phyloP scores from a whole-genome alignment of 805 yeast species.

The Yamadazyma laniorum region DNA sequence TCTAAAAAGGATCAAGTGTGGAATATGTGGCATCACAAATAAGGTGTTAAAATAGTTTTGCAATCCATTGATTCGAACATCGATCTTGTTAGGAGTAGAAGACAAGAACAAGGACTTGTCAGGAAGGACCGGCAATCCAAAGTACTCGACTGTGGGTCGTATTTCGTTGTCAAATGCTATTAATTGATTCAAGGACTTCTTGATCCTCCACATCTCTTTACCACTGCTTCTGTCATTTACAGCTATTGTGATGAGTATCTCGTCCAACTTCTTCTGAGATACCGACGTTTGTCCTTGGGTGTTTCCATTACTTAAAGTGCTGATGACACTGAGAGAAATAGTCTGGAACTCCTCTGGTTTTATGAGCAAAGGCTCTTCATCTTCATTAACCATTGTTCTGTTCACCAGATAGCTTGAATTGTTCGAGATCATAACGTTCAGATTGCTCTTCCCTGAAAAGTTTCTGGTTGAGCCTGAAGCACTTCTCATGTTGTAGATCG shows the following conservation, averaged over 20 bases:
- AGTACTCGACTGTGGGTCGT: constrained; percentile 48
- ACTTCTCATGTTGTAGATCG: constrained; percentile 6
- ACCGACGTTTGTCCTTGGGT: constrained; percentile 21
- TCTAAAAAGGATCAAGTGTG: constrained; percentile 48
- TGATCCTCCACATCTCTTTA: constrained; percentile 73
- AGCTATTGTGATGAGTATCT: constrained; percentile 59
- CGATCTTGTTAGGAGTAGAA: constrained; percentile 64
- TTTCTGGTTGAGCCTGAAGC: constrained; percentile 5
- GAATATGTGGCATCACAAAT: constrained; percentile 56
- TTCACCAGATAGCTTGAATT: constrained; percentile 8
- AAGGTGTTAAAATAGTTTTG: constrained; percentile 60
- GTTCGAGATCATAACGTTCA: not conserved
- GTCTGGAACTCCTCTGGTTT: constrained; percentile 59
- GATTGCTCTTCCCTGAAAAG: not conserved
- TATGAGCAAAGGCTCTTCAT: constrained; percentile 50
- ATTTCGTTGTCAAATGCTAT: constrained; percentile 58
- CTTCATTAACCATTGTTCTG: constrained; percentile 18
- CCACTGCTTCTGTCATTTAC: constrained; percentile 59
- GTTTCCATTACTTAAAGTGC: constrained; percentile 27
- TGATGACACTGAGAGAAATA: constrained; percentile 45
- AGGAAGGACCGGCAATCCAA: constrained; percentile 63
- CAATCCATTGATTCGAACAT: constrained; percentile 52
- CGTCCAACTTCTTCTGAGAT: constrained; percentile 47
- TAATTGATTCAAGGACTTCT: constrained; percentile 63
- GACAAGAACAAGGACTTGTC: constrained; percentile 57